Evolutionary conservation across 2,329 filamentous ascomycete genomes (phyloP).

Genomic region (Aureobasidium zeae): DNA sequence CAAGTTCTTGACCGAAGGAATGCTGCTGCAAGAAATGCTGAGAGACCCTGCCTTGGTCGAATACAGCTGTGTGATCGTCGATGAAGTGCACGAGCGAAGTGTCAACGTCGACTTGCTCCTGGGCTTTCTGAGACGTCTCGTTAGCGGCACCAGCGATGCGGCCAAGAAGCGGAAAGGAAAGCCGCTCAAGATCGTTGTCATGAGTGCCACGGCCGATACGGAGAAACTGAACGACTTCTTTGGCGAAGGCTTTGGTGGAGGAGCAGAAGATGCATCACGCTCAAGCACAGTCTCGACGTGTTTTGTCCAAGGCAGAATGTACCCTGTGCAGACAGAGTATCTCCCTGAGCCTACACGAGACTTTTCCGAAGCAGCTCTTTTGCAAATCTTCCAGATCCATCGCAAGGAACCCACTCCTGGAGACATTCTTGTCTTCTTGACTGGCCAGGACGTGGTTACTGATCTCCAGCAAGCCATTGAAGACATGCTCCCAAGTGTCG

Average conservation of each 20-base stretch:
- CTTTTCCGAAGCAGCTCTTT: constrained; percentile 70
- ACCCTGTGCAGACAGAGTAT: constrained; percentile 70
- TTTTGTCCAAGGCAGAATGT: constrained; percentile 78
- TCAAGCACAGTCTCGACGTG: constrained; percentile 39
- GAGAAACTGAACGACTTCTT: constrained; percentile 73
- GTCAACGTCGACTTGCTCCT: constrained; percentile 87
- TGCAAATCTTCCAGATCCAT: constrained; percentile 79
- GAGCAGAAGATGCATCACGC: neutral
- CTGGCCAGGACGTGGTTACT: constrained; percentile 89
- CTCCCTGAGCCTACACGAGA: constrained; percentile 66
- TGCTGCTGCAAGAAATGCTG: constrained; percentile 88
- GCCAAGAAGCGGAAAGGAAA: constrained; percentile 58
- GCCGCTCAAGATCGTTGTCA: constrained; percentile 80
- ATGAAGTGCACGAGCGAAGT: constrained; percentile 94
- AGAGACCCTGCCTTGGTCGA: constrained; percentile 70
- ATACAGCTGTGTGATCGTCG: constrained; percentile 85
- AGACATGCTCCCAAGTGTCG: constrained; percentile 57
- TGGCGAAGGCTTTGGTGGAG: constrained; percentile 23
- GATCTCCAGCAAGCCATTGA: constrained; percentile 69
- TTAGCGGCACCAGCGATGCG: constrained; percentile 50
- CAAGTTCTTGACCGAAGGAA: constrained; percentile 94
- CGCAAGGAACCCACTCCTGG: constrained; percentile 82
- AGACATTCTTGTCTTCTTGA: constrained; percentile 85
- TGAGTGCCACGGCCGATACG: constrained; percentile 94
- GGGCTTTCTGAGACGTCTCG: constrained; percentile 75